Percentiles rank a stretch among this genome's conserved stretches.
Evolutionary conservation across 2,329 filamentous ascomycete species (phyloP).

Genomic region (Fusarium compactum): DNA sequence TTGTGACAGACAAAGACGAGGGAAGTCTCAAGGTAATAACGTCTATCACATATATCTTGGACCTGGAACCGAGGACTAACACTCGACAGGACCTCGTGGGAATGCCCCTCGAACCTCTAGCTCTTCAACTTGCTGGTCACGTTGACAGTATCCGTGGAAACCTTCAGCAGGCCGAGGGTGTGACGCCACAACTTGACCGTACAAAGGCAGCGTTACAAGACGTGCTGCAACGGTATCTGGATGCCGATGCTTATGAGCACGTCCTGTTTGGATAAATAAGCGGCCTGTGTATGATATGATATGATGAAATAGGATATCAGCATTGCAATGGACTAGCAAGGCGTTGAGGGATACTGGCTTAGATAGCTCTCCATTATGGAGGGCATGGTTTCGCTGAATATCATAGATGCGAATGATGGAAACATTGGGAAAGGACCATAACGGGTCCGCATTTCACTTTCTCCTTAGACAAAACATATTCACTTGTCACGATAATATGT

Average conservation of each 20-base stretch:
- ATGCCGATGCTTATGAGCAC: conserved; percentile 59
- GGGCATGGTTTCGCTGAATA: neutral
- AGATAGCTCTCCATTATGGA: neutral
- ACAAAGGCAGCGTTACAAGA: conserved; percentile 64
- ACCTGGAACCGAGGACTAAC: neutral
- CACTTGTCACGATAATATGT: neutral
- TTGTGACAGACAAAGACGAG: conserved; percentile 20
- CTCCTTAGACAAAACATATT: neutral
- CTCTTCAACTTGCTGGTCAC: conserved; percentile 64
- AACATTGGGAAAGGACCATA: neutral
- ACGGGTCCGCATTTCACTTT: neutral
- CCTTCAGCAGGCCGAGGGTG: conserved; percentile 64
- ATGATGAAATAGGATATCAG: conserved; percentile 17
- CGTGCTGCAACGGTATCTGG: conserved; percentile 61
- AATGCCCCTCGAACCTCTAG: conserved; percentile 59
- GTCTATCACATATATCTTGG: neutral
- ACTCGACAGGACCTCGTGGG: conserved; percentile 53
- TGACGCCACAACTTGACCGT: conserved; percentile 62
- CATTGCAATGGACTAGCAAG: conserved; percentile 14
- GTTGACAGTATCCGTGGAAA: conserved; percentile 69
- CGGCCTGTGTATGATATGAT: conserved; percentile 2
- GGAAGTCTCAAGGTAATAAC: conserved; percentile 43
- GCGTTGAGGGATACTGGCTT: conserved; percentile 14
- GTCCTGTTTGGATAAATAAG: conserved; percentile 58
- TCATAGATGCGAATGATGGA: neutral